These are phyloP conservation scores for Echium plantagineum DNA, from an alignment of 257 asterid genomes.

Conservation along the genomic window DNA sequence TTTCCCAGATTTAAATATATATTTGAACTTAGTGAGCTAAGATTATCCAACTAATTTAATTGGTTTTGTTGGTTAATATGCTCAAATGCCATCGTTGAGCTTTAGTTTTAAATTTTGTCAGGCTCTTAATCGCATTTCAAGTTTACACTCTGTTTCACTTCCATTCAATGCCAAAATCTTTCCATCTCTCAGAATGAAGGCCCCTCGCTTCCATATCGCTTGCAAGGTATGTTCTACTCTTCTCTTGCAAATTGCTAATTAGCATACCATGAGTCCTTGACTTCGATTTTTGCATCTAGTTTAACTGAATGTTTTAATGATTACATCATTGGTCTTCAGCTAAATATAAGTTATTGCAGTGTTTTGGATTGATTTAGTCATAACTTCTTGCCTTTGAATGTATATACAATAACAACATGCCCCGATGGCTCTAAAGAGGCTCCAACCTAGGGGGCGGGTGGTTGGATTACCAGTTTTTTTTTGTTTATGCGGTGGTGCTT, in stretches of 20 bases:
- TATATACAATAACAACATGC: too few relatives aligned
- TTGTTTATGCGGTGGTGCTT: too few relatives aligned
- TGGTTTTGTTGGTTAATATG: slow-evolving; percentile 4
- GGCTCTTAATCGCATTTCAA: slow-evolving; percentile 15
- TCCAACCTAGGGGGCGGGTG: too few relatives aligned
- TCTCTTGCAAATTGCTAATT: not conserved
- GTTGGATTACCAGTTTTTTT: too few relatives aligned
- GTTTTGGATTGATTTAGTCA: too few relatives aligned
- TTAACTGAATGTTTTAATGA: not conserved
- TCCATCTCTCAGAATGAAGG: slow-evolving; percentile 29
- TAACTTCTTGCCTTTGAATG: too few relatives aligned
- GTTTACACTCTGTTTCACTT: slow-evolving; percentile 20
- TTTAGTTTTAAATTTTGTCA: slow-evolving; percentile 10
- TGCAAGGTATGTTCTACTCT: slow-evolving; percentile 38
- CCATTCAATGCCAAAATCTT: slow-evolving; percentile 20
- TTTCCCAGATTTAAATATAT: not conserved
- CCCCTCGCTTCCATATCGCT: slow-evolving; percentile 40
- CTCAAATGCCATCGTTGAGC: not conserved
- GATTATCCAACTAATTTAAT: not conserved
- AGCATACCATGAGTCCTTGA: not conserved
- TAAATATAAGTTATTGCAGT: too few relatives aligned
- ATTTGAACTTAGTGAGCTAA: too few relatives aligned
- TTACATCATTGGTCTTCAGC: not conserved
- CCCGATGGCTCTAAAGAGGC: too few relatives aligned
- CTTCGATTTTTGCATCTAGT: too few relatives aligned